Conservation (phyloP, 108 stramenopile species). For the Phaeodactylum tricornutum region DNA sequence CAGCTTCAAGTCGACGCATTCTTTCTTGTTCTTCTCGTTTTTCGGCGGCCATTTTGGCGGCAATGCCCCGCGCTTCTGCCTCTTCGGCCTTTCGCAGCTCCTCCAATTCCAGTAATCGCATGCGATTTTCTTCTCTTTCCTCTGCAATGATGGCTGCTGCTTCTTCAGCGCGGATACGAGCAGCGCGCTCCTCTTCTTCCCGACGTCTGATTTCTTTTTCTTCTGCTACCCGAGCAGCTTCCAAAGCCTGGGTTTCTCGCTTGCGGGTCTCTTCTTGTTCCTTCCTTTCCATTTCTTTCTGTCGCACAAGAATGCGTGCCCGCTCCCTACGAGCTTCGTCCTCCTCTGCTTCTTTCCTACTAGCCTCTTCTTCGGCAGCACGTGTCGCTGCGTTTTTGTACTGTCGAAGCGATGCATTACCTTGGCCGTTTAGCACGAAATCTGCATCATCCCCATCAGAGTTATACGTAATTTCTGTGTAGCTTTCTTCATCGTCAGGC, state of each 20-base stretch:
- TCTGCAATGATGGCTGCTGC: too few species aligned
- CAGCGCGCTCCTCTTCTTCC: too few species aligned
- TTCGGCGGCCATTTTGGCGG: not conserved
- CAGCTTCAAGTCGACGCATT: too few species aligned
- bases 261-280: too few species aligned
- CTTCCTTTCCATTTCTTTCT: conserved; percentile 1
- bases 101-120: too few species aligned
- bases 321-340: not conserved
- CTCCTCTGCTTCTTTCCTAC: not conserved
- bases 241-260: too few species aligned
- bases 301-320: not conserved
- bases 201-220: too few species aligned
- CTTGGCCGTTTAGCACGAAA: not conserved
- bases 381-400: not conserved
- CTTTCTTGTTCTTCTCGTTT: not conserved
- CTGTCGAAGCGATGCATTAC: too few species aligned
- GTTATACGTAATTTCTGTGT: not conserved
- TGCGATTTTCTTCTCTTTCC: too few species aligned
- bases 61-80: not conserved
- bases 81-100: not conserved
- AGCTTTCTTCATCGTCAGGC: conserved; percentile 2
- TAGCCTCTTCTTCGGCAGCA: not conserved
- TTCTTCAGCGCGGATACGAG: too few species aligned
- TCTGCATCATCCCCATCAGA: not conserved
- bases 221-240: too few species aligned